Percentiles rank a stretch among this genome's conserved stretches.
Evolutionary conservation across 176 grass and related monocot species (phyloP).

Genomic region (Zoysia japonica): DNA sequence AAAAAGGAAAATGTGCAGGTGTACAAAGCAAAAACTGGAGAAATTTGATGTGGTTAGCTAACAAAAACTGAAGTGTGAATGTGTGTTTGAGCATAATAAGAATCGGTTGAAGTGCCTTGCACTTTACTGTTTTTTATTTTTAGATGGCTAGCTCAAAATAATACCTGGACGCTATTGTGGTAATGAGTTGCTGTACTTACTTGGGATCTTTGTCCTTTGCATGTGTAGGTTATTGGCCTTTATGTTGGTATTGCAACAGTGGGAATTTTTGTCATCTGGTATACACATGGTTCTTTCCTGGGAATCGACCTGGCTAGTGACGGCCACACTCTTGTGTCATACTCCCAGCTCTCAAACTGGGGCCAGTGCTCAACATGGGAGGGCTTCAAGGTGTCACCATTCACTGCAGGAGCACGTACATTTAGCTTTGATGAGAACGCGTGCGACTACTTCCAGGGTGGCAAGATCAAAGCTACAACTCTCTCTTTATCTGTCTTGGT

Average conservation of each 20-base stretch:
- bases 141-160: not conserved
- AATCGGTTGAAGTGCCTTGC: not conserved
- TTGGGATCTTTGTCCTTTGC: conserved; percentile 1
- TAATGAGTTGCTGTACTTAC: not conserved
- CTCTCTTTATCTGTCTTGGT: conserved; percentile 91
- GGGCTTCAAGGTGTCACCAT: conserved; percentile 70
- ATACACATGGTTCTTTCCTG: conserved; percentile 83
- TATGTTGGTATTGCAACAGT: conserved; percentile 96
- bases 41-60: not conserved
- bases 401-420: conserved; percentile 64
- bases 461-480: conserved; percentile 94
- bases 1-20: not conserved
- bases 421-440: conserved; percentile 69
- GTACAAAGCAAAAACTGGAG: not conserved
- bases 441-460: conserved; percentile 89
- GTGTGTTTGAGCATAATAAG: not conserved
- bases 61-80: not conserved
- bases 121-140: conserved; percentile 14
- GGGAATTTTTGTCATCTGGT: conserved; percentile 91
- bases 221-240: conserved; percentile 83
- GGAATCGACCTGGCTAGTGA: conserved; percentile 89
- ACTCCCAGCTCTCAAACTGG: conserved; percentile 88
- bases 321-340: conserved; percentile 82
- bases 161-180: not conserved
- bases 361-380: conserved; percentile 81